These are phyloP conservation scores for Xylariales sp. DNA, from an alignment of 2,329 filamentous ascomycete species.

Conservation along the genomic window DNA sequence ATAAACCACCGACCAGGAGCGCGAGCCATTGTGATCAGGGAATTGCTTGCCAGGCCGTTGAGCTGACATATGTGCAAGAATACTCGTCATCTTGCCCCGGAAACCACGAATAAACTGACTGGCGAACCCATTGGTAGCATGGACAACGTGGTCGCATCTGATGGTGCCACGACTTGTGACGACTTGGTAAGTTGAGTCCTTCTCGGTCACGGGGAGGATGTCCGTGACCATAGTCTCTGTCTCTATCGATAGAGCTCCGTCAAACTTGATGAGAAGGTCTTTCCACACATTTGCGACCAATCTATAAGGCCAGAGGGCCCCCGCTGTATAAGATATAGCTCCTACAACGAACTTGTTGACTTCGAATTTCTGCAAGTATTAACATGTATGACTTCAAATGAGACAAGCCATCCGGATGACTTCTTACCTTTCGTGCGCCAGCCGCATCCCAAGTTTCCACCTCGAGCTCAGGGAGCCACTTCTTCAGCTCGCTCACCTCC, in stretches of 20 bases:
- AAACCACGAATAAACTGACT: constrained; percentile 47
- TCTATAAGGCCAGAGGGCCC: constrained; percentile 47
- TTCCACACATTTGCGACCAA: constrained; percentile 43
- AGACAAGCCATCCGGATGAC: neutral
- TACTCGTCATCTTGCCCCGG: constrained; percentile 37
- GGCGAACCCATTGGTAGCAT: constrained; percentile 53
- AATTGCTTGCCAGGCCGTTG: constrained; percentile 36
- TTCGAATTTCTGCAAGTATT: constrained; percentile 27
- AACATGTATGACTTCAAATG: neutral
- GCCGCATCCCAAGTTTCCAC: constrained; percentile 29
- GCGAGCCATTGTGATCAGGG: constrained; percentile 25
- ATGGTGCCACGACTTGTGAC: constrained; percentile 41
- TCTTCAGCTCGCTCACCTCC: constrained; percentile 28
- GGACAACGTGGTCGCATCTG: constrained; percentile 45
- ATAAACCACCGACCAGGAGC: constrained; percentile 49
- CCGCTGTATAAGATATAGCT: constrained; percentile 40
- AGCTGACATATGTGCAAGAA: constrained; percentile 46
- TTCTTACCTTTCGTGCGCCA: constrained; percentile 26
- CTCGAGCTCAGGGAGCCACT: constrained; percentile 36
- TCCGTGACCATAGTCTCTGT: constrained; percentile 30
- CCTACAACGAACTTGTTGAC: constrained; percentile 32
- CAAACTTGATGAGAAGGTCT: constrained; percentile 31
- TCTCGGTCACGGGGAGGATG: neutral
- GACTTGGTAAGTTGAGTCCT: constrained; percentile 34
- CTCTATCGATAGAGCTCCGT: constrained; percentile 30